Percentiles rank a stretch among this genome's conserved stretches.
Evolutionary conservation across 345 rosid genomes (phyloP).

Genomic region (Chamaenerion angustifolium): DNA sequence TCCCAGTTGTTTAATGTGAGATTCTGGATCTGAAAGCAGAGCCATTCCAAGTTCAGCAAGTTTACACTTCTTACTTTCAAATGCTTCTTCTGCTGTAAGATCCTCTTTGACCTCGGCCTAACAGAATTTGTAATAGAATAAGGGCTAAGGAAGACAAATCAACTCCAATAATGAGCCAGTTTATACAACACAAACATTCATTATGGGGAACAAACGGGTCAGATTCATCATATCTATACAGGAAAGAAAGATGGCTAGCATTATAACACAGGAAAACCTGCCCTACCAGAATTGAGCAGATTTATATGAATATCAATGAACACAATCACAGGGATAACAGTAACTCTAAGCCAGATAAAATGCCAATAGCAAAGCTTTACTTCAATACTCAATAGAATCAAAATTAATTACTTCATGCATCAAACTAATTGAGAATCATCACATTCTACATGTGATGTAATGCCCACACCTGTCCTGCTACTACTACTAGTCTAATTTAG

Average conservation of each 20-base stretch:
- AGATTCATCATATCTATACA: neutral
- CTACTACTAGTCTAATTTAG: too few relatives aligned
- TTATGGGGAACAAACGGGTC: neutral
- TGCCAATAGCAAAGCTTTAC: too few relatives aligned
- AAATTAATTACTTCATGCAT: too few relatives aligned
- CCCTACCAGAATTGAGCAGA: too few relatives aligned
- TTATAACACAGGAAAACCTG: neutral
- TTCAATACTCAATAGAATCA: too few relatives aligned
- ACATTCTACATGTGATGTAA: too few relatives aligned
- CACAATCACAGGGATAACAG: too few relatives aligned
- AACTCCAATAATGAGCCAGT: neutral
- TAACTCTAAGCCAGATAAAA: too few relatives aligned
- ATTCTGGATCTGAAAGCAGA: slow-evolving; percentile 67
- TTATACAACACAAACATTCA: too few relatives aligned
- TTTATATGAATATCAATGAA: too few relatives aligned
- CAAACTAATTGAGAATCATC: too few relatives aligned
- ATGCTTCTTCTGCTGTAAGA: slow-evolving; percentile 59
- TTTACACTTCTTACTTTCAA: slow-evolving; percentile 48
- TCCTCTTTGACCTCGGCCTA: slow-evolving; percentile 94
- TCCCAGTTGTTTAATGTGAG: slow-evolving; percentile 54
- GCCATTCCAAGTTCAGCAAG: slow-evolving; percentile 77
- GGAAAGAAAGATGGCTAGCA: neutral
- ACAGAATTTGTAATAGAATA: slow-evolving; percentile 1
- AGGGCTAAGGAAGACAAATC: slow-evolving; percentile 1
- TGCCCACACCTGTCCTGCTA: too few relatives aligned